Evolutionary conservation across 495 filamentous ascomycete genomes (phyloP).

Genomic region (Achaetomiella virescens): DNA sequence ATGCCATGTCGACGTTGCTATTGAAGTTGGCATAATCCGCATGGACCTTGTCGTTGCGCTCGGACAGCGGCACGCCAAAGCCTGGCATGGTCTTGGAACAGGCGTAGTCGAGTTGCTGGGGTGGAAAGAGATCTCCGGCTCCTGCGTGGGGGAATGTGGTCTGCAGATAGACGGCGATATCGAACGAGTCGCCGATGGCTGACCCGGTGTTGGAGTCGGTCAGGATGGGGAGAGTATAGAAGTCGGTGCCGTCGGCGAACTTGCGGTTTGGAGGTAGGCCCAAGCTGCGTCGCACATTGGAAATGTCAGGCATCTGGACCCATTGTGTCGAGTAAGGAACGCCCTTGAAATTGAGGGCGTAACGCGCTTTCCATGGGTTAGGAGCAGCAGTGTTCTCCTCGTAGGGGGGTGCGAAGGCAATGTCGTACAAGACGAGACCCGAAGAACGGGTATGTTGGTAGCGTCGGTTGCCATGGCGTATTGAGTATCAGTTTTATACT

Average conservation of each 20-base stretch:
- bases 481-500: too few species aligned
- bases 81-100: constrained; percentile 23
- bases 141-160: constrained; percentile 38
- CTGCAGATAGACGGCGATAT: constrained; percentile 55
- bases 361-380: constrained; percentile 58
- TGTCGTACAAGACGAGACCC: constrained; percentile 51
- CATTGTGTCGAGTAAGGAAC: constrained; percentile 44
- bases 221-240: constrained; percentile 55
- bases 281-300: constrained; percentile 40
- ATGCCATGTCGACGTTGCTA: constrained; percentile 43
- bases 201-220: constrained; percentile 37
- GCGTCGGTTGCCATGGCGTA: too few species aligned
- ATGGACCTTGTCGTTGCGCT: constrained; percentile 8
- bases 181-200: constrained; percentile 55
- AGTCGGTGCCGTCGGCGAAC: constrained; percentile 51
- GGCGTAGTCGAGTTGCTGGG: constrained; percentile 18
- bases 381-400: constrained; percentile 32
- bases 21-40: constrained; percentile 41
- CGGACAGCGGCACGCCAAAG: constrained; percentile 29
- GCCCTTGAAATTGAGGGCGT: constrained; percentile 56
- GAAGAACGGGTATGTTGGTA: too few species aligned
- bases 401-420: constrained; percentile 38
- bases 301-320: constrained; percentile 46
- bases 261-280: constrained; percentile 43
- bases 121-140: constrained; percentile 36